phyloP scores from a whole-genome alignment of 1,284 basidiomycete species.

The Ustilago trichophora region DNA sequence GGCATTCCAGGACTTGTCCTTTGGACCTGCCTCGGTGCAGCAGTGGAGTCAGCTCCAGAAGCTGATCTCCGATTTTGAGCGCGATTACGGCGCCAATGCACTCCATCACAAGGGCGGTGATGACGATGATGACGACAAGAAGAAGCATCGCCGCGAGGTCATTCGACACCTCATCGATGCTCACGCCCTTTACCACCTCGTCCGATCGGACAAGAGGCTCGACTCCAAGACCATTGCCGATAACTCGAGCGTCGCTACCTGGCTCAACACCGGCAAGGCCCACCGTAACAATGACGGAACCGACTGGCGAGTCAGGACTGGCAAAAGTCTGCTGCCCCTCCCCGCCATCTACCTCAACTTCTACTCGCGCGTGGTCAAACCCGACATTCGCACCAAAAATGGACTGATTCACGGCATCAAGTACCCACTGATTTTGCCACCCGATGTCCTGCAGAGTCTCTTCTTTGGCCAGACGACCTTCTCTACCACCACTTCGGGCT shows the following conservation, averaged over 20 bases:
- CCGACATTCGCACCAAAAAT: conserved; percentile 70
- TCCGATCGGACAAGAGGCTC: conserved; percentile 69
- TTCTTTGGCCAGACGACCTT: conserved; percentile 71
- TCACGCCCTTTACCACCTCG: conserved; percentile 74
- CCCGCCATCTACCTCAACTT: conserved; percentile 72
- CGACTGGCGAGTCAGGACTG: conserved; percentile 72
- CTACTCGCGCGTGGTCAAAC: conserved; percentile 70
- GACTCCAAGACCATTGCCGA: conserved; percentile 69
- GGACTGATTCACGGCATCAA: conserved; percentile 75
- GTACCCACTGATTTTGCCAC: conserved; percentile 74
- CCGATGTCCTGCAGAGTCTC: conserved; percentile 73
- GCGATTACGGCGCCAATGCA: conserved; percentile 5
- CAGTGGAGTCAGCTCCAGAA: conserved; percentile 33
- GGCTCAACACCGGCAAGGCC: conserved; percentile 66
- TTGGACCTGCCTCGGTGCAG: conserved; percentile 34
- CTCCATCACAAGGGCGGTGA: conserved; percentile 8
- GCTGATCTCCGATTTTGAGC: conserved; percentile 38
- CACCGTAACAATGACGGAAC: conserved; percentile 68
- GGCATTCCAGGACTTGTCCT: conserved; percentile 10
- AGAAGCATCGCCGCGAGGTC: conserved; percentile 70
- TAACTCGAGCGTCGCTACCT: conserved; percentile 74
- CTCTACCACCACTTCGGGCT: conserved; percentile 71
- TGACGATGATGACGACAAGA: conserved; percentile 69
- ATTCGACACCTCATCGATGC: conserved; percentile 71
- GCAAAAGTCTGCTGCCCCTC: conserved; percentile 68